Conservation (phyloP, 345 rosid genomes). For the Eucalyptus cloeziana region DNA sequence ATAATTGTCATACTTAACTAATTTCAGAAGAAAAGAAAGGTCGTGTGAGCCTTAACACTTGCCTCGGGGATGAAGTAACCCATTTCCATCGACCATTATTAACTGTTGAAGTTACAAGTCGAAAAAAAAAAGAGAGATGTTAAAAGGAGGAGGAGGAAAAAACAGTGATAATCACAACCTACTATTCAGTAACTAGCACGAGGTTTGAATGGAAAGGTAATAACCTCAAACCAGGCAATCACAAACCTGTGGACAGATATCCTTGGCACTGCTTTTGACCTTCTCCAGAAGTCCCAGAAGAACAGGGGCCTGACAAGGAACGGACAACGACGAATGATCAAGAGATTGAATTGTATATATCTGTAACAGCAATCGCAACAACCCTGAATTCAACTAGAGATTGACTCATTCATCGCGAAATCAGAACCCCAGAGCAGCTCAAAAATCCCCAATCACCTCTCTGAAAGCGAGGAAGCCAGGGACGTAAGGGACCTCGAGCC, state of each 20-base stretch:
- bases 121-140: not conserved
- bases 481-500: conserved; percentile 53
- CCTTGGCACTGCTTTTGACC: conserved; percentile 32
- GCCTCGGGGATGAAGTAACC: conserved; percentile 95
- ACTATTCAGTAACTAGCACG: not conserved
- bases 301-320: conserved; percentile 48
- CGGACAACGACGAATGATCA: not conserved
- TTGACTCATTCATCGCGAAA: not conserved
- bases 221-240: not conserved
- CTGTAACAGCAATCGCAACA: not conserved
- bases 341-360: not conserved
- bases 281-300: conserved; percentile 51
- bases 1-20: not conserved
- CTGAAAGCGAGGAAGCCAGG: conserved; percentile 90
- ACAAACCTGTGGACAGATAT: conserved; percentile 68
- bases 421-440: not conserved
- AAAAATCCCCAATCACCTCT: conserved; percentile 28
- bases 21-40: not conserved
- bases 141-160: not conserved
- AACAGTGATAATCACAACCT: not conserved
- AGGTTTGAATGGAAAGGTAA: not conserved
- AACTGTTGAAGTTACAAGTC: conserved; percentile 22
- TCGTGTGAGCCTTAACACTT: not conserved
- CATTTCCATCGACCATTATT: conserved; percentile 86
- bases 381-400: not conserved